Evolutionary conservation across 805 yeast genomes (phyloP).

Genomic region (Blastobotrys terrestris): DNA sequence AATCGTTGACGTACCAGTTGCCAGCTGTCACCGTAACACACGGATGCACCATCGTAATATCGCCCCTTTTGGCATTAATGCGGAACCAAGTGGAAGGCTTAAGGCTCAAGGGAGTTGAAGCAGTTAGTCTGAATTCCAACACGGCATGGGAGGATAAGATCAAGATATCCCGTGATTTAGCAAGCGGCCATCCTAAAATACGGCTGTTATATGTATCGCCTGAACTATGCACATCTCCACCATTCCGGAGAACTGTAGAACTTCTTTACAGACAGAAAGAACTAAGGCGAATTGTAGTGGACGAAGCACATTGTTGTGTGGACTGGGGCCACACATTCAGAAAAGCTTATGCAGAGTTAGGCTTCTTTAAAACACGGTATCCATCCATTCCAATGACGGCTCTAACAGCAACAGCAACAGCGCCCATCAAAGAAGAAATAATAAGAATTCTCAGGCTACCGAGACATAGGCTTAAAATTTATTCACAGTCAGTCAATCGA

Average conservation of each 20-base stretch:
- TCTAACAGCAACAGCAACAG: slow-evolving; percentile 93
- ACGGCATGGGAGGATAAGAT: slow-evolving; percentile 54
- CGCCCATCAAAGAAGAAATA: slow-evolving; percentile 45
- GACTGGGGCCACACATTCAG: slow-evolving; percentile 99
- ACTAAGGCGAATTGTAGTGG: slow-evolving; percentile 84
- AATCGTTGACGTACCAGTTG: slow-evolving; percentile 88
- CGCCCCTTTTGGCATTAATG: slow-evolving; percentile 94
- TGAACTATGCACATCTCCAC: slow-evolving; percentile 78
- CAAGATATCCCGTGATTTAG: slow-evolving; percentile 53
- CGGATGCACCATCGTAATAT: slow-evolving; percentile 87
- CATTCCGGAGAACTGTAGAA: slow-evolving; percentile 58
- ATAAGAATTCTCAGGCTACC: slow-evolving; percentile 46
- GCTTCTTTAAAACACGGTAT: slow-evolving; percentile 61
- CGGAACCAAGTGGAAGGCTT: slow-evolving; percentile 92
- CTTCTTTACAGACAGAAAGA: slow-evolving; percentile 48
- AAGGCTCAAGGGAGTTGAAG: slow-evolving; percentile 57
- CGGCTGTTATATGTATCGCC: slow-evolving; percentile 86
- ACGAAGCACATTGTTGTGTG: slow-evolving; percentile 97
- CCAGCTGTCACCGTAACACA: slow-evolving; percentile 84
- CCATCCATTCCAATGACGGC: slow-evolving; percentile 91
- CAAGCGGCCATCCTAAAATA: slow-evolving; percentile 45
- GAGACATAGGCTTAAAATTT: slow-evolving; percentile 35
- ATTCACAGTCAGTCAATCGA: slow-evolving; percentile 88
- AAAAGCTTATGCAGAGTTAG: slow-evolving; percentile 85
- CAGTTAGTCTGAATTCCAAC: slow-evolving; percentile 84